These are phyloP conservation scores for Naganishia albida DNA, from an alignment of 1,284 basidiomycete genomes.

Conservation along the genomic window DNA sequence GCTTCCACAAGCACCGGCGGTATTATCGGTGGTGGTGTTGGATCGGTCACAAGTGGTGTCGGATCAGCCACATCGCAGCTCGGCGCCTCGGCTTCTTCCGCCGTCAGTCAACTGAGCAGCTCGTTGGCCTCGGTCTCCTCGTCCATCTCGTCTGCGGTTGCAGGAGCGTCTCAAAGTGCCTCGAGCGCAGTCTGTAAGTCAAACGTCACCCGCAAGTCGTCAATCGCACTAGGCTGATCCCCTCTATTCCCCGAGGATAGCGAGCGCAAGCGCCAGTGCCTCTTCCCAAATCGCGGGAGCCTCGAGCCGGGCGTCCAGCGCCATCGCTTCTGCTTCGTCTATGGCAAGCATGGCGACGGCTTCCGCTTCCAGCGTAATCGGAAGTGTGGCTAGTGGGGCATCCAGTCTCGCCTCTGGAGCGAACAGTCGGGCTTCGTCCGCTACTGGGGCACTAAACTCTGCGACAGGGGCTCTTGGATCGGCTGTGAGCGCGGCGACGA, in stretches of 20 bases:
- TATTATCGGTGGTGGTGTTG: conserved; percentile 28
- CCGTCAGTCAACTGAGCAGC: conserved; percentile 5
- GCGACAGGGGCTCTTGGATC: not conserved
- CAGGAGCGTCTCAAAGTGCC: conserved; percentile 22
- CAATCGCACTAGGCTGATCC: not conserved
- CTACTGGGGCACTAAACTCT: conserved; percentile 1
- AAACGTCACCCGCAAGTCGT: no score
- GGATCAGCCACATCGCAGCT: conserved; percentile 12
- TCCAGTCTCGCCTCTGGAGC: conserved; percentile 26
- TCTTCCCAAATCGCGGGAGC: conserved; percentile 18
- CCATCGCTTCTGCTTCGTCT: conserved; percentile 18
- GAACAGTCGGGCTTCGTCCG: conserved; percentile 16
- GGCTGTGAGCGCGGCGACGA: conserved; percentile 4
- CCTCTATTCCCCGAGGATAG: not conserved
- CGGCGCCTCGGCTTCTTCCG: conserved; percentile 12
- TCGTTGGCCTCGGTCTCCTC: conserved; percentile 4
- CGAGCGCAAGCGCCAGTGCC: conserved; percentile 3
- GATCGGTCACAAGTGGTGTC: conserved; percentile 11
- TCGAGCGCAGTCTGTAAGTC: conserved; percentile 13
- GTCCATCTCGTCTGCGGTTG: conserved; percentile 4
- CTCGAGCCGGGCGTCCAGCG: not conserved
- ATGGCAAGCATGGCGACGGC: conserved; percentile 12
- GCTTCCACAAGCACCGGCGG: conserved; percentile 4
- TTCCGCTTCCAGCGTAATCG: conserved; percentile 17
- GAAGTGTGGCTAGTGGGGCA: conserved; percentile 1